A percentile compares a stretch with the other conserved stretches of the same genome.
Evolutionary conservation across 306 rosid species (phyloP).

Genomic region (Pyrus bretschneideri): DNA sequence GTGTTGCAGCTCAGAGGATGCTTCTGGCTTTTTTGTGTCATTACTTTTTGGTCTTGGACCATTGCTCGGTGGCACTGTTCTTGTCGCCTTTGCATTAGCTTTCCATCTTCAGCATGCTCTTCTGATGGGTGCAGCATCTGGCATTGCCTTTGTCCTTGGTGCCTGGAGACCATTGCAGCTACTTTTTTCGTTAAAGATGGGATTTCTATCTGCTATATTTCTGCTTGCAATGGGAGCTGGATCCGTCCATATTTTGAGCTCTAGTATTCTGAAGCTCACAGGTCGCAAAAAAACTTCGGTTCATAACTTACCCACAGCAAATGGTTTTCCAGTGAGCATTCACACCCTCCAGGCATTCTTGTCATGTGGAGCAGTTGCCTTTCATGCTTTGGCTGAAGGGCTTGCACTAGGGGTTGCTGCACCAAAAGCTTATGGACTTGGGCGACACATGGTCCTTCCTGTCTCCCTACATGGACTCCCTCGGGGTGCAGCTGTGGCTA

Average conservation of each 20-base stretch:
- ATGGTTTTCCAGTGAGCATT: conserved; percentile 54
- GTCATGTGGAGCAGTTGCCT: conserved; percentile 81
- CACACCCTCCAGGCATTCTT: conserved; percentile 95
- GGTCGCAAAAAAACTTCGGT: conserved; percentile 51
- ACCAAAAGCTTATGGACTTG: conserved; percentile 93
- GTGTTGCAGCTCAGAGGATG: conserved; percentile 80
- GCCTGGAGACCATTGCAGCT: conserved; percentile 93
- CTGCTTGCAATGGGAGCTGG: conserved; percentile 70
- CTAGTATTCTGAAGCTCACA: conserved; percentile 55
- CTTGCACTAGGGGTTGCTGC: conserved; percentile 99
- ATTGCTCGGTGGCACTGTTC: conserved; percentile 69
- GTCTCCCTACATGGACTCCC: conserved; percentile 97
- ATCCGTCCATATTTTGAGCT: conserved; percentile 48
- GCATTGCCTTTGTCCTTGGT: conserved; percentile 94
- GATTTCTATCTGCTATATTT: conserved; percentile 40
- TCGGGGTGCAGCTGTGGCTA: conserved; percentile 96
- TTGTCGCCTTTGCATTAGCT: conserved; percentile 74
- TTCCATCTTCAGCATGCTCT: conserved; percentile 84
- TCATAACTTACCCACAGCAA: conserved; percentile 39
- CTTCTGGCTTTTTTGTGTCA: conserved; percentile 95
- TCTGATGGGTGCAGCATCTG: conserved; percentile 93
- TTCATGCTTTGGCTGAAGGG: conserved; percentile 95
- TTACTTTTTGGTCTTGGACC: conserved; percentile 96
- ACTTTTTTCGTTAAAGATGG: conserved; percentile 72
- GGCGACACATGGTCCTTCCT: conserved; percentile 95